Evolutionary conservation across 2,329 filamentous ascomycete species (phyloP).

Genomic region (Colletotrichum australisinense): DNA sequence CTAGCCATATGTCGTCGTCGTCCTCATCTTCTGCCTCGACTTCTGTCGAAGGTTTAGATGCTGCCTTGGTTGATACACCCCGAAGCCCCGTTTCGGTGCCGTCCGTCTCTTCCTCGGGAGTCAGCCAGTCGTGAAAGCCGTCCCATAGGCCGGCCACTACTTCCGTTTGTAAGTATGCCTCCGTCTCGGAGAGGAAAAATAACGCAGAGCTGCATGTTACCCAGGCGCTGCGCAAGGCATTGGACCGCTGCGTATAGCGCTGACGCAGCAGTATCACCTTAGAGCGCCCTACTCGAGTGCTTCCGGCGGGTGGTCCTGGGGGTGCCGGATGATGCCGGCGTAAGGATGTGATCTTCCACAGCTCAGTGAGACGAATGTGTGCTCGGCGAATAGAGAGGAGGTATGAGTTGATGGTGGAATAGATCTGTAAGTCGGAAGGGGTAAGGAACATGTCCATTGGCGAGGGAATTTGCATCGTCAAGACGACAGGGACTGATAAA

Average conservation of each 20-base stretch:
- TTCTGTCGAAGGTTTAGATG: constrained; percentile 1
- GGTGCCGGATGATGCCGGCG: constrained; percentile 82
- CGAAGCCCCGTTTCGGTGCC: not conserved
- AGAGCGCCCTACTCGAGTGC: constrained; percentile 68
- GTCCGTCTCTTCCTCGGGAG: constrained; percentile 50
- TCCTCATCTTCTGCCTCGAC: constrained; percentile 26
- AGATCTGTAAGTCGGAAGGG: constrained; percentile 78
- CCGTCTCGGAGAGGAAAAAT: constrained; percentile 89
- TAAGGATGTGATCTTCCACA: constrained; percentile 88
- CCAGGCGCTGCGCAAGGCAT: constrained; percentile 85
- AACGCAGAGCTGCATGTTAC: constrained; percentile 88
- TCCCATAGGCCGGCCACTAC: constrained; percentile 86
- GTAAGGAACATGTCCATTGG: constrained; percentile 91
- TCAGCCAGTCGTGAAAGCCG: constrained; percentile 82
- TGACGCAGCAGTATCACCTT: constrained; percentile 71
- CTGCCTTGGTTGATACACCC: not conserved
- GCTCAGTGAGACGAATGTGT: constrained; percentile 83
- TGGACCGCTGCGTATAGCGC: constrained; percentile 71
- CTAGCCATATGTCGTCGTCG: constrained; percentile 56
- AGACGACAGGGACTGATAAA: constrained; percentile 78
- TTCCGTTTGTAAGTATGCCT: constrained; percentile 90
- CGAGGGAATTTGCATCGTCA: constrained; percentile 79
- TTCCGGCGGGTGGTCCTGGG: constrained; percentile 72
- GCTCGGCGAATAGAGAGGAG: constrained; percentile 86
- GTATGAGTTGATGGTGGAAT: constrained; percentile 89